A percentile compares a stretch with the other conserved stretches of the same genome.
These are phyloP conservation scores for Xylaria sp. DNA, from an alignment of 2,329 filamentous ascomycete genomes.

Conservation along the genomic window DNA sequence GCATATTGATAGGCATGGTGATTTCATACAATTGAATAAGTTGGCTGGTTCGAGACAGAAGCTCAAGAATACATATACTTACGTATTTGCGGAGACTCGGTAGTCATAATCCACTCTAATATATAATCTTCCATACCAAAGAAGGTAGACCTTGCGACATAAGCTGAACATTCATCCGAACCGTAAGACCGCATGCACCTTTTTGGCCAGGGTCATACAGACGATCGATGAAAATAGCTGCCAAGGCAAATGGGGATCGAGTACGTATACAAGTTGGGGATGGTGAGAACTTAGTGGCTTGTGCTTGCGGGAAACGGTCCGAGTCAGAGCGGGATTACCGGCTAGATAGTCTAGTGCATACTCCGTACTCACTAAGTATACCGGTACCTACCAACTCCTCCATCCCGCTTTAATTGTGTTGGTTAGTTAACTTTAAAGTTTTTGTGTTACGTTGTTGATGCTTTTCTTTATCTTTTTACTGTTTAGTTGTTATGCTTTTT, in stretches of 20 bases:
- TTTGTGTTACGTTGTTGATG: not conserved
- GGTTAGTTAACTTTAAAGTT: too few relatives aligned
- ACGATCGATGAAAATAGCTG: conserved; percentile 18
- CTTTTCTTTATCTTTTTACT: too few relatives aligned
- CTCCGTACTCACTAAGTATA: too few relatives aligned
- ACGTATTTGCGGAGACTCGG: not conserved
- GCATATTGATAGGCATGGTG: not conserved
- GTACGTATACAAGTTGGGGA: not conserved
- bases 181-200: not conserved
- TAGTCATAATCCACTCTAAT: not conserved
- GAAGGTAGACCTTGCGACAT: conserved; percentile 1
- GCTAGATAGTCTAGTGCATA: too few relatives aligned
- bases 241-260: conserved; percentile 25
- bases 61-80: not conserved
- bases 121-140: not conserved
- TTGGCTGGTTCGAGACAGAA: not conserved
- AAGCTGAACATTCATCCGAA: conserved; percentile 4
- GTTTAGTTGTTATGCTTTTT: too few relatives aligned
- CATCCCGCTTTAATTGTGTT: too few relatives aligned
- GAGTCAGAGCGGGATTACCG: not conserved
- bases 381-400: too few relatives aligned
- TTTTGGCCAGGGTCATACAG: not conserved
- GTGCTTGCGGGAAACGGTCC: conserved; percentile 6
- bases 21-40: not conserved
- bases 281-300: not conserved